phyloP scores from a whole-genome alignment of 495 filamentous ascomycete species.

The Trichoderma orchidacearum region DNA sequence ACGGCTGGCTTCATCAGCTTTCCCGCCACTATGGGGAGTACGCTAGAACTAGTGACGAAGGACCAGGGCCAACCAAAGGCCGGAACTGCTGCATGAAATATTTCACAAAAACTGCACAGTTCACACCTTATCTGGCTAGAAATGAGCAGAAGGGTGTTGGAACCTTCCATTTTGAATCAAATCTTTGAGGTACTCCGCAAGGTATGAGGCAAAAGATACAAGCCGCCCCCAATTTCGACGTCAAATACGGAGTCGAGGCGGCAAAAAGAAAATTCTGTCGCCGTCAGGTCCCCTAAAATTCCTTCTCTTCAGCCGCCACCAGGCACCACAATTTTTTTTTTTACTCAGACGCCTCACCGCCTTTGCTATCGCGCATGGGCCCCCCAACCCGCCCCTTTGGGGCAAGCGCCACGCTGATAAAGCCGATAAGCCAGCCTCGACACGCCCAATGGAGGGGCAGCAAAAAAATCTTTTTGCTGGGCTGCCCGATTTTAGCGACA shows the following conservation, averaged over 20 bases:
- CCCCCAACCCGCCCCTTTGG: constrained; percentile 6
- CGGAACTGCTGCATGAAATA: too few species aligned
- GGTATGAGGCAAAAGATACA: neutral
- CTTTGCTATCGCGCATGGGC: neutral
- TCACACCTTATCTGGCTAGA: too few species aligned
- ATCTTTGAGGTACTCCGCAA: too few species aligned
- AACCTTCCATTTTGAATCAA: too few species aligned
- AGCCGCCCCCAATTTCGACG: neutral
- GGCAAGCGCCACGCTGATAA: constrained; percentile 6
- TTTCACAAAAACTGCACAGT: too few species aligned
- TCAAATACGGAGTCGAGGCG: neutral
- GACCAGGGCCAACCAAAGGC: too few species aligned
- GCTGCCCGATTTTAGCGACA: neutral
- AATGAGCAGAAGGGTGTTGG: too few species aligned
- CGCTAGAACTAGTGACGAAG: too few species aligned
- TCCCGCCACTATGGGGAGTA: too few species aligned
- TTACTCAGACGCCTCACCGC: constrained; percentile 1
- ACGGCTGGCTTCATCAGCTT: too few species aligned
- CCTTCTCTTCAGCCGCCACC: neutral
- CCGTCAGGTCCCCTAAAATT: neutral
- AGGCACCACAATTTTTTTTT: neutral
- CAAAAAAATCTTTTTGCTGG: constrained; percentile 1
- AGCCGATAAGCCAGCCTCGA: constrained; percentile 1
- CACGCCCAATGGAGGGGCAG: constrained; percentile 4
- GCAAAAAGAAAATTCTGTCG: too few species aligned